phyloP scores from a whole-genome alignment of 2,329 filamentous ascomycete genomes.

The Hypocrella siamensis region DNA sequence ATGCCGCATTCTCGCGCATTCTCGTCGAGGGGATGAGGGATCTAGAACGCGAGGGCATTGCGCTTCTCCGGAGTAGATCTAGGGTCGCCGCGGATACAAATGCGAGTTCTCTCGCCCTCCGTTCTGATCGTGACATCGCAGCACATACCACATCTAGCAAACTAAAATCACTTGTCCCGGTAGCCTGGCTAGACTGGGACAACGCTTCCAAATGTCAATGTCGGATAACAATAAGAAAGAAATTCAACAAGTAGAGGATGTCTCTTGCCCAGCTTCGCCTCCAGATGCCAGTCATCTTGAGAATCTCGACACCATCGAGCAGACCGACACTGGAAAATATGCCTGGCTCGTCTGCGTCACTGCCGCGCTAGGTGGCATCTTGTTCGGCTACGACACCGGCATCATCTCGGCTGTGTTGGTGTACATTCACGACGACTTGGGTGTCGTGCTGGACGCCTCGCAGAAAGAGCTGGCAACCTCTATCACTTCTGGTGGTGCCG shows the following conservation, averaged over 20 bases:
- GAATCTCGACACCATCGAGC: conserved; percentile 11
- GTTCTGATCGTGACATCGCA: not conserved
- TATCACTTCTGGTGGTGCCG: conserved; percentile 25
- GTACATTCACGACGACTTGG: conserved; percentile 8
- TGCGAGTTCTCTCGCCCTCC: not conserved
- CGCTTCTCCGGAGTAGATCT: not conserved
- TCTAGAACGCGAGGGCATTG: not conserved
- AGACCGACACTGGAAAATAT: conserved; percentile 10
- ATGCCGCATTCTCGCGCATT: not conserved
- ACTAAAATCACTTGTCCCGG: not conserved
- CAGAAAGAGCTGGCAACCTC: conserved; percentile 36
- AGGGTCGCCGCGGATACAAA: not conserved
- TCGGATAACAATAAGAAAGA: not conserved
- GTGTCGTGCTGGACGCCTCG: conserved; percentile 23
- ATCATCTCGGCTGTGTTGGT: conserved; percentile 20
- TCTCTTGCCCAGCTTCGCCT: not conserved
- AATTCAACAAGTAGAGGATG: not conserved
- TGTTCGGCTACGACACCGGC: conserved; percentile 21
- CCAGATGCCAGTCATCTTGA: conserved; percentile 5
- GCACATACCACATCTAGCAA: not conserved
- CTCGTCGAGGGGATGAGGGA: not conserved
- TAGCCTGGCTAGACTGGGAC: not conserved
- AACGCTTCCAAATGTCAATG: not conserved
- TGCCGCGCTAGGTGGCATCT: conserved; percentile 19
- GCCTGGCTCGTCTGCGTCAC: conserved; percentile 12